A percentile compares a stretch with the other conserved stretches of the same genome.
Conservation (phyloP, 2,329 filamentous ascomycete genomes). For the Macrophomina pseudophaseolina region DNA sequence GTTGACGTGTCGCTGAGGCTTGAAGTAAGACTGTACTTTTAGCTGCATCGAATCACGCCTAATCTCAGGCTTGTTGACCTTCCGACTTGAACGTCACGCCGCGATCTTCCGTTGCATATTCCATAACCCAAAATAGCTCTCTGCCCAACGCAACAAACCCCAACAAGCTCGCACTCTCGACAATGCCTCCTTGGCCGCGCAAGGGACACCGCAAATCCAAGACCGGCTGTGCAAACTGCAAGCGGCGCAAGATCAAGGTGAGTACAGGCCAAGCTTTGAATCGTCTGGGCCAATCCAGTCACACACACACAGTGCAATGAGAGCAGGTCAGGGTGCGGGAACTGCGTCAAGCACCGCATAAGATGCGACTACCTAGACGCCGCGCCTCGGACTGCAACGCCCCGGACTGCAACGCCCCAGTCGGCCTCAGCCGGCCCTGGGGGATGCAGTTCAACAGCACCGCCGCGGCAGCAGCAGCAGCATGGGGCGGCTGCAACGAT, state of each 20-base stretch:
- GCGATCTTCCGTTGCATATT: not conserved
- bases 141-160: not conserved
- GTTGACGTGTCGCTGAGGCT: slow-evolving; percentile 19
- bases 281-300: not conserved
- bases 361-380: slow-evolving; percentile 33
- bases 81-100: no score
- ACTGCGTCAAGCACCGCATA: slow-evolving; percentile 39
- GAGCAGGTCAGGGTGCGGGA: slow-evolving; percentile 36
- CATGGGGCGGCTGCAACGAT: no score
- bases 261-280: not conserved
- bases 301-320: slow-evolving; percentile 36
- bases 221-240: slow-evolving; percentile 16
- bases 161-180: not conserved
- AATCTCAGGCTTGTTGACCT: not conserved
- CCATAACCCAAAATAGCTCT: not conserved
- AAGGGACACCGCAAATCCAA: slow-evolving; percentile 23
- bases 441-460: not conserved
- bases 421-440: not conserved
- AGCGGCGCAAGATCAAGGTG: slow-evolving; percentile 22
- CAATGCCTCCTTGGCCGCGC: slow-evolving; percentile 18
- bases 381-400: not conserved
- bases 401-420: not conserved
- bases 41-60: slow-evolving; percentile 16
- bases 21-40: not conserved
- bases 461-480: not conserved